Base-by-base conservation (phyloP, 1,284 basidiomycete species). In the Marasmius fiardii region DNA sequence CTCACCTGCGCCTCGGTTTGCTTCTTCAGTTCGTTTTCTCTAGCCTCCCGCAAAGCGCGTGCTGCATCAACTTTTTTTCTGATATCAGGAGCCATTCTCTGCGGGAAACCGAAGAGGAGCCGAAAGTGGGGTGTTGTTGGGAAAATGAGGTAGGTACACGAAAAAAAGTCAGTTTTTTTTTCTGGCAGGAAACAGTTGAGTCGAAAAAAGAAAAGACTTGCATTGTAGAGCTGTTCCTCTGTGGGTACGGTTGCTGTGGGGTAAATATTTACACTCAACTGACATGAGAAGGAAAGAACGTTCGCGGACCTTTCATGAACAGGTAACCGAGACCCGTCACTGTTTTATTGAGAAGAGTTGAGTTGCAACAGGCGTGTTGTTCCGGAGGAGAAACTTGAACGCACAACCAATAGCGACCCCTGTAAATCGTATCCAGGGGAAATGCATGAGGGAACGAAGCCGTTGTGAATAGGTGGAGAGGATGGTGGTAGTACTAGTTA, bases 11-110 rank as follows among this genome's bases (percentile, higher is more conserved):
- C 76, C 43, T 76, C 67, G 14, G 75, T 70, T 63, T 85, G 82
- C 63, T 75, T 76, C 63, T 75, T 75, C 59, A 77, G 76, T 55
- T 77, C 79, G 51, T 73, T 72, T 70, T 88, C 86, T 59, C 78
- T 71, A 2, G 80, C 78, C 21, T 81, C 60, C 52, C 88, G 76
- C 6, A 81, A 74, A 16, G 77, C 77, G 43, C 83, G 79, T 60
- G 78, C 78, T 3, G 80, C 80, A 63, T 89, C 88, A 4, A 89
- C 87, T 64, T 81, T 83, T 49, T 79, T 77, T 61, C 75, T 78
- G 55, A 90, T 66, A 68, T 89, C 86, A 53, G 88, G 86, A 11
- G 86, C 74, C 79, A 89, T 78, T 60, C 77, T 74, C 86, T 89
- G 64, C 49, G 45, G 6, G 18, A 45, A 33, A 31, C 21, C 14